Evolutionary conservation across 768 basidiomycete species (phyloP).

Genomic region (Gloeostereum incarnatum): DNA sequence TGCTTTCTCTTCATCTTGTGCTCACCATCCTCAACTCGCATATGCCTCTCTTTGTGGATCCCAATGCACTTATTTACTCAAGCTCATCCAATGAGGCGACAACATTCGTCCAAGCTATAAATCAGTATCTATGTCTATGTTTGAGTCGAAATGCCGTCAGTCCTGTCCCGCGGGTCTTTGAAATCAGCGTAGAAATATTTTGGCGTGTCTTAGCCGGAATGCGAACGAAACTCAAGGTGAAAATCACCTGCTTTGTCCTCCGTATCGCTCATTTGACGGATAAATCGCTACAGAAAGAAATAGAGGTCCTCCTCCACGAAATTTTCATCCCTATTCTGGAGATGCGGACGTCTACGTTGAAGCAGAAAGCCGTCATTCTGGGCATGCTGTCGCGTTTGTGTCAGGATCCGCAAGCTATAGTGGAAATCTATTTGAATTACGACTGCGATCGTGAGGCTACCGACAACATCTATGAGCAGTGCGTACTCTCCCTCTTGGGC

Average conservation of each 20-base stretch:
- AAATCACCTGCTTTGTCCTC: conserved; percentile 6
- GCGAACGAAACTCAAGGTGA: conserved; percentile 91
- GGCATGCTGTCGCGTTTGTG: conserved; percentile 82
- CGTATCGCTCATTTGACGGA: conserved; percentile 7
- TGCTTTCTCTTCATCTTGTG: conserved; percentile 90
- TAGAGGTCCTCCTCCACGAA: conserved; percentile 96
- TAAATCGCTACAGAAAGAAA: conserved; percentile 73
- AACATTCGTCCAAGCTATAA: conserved; percentile 86
- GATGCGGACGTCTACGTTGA: conserved; percentile 92
- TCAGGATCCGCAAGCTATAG: conserved; percentile 94
- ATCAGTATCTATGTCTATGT: conserved; percentile 90
- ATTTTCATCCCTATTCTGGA: conserved; percentile 98
- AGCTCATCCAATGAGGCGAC: conserved; percentile 82
- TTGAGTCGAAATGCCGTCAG: conserved; percentile 94
- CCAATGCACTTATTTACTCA: conserved; percentile 86
- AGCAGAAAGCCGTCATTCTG: conserved; percentile 90
- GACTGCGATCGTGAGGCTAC: conserved; percentile 93
- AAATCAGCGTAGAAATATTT: conserved; percentile 96
- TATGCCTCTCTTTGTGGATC: conserved; percentile 83
- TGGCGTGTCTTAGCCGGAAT: conserved; percentile 93
- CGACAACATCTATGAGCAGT: conserved; percentile 98
- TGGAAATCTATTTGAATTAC: conserved; percentile 98
- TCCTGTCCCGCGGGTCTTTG: conserved; percentile 93
- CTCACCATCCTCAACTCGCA: conserved; percentile 88
- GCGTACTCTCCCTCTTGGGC: conserved; percentile 18